Evolutionary conservation across 495 filamentous ascomycete genomes (phyloP).

Genomic region (Neurospora tetrasperma): DNA sequence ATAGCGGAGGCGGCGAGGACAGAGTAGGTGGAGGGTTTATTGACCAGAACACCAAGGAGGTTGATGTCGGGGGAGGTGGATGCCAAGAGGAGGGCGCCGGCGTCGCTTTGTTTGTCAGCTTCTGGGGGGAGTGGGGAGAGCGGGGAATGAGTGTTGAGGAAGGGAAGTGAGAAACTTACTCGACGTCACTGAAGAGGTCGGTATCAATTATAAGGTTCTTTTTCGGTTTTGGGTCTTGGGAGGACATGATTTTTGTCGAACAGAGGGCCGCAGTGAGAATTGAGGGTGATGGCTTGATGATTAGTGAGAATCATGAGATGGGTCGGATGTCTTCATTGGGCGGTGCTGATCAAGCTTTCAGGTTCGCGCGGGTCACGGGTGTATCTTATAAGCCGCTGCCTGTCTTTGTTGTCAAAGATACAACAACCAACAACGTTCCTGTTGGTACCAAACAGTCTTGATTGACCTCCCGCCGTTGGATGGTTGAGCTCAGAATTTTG

Average conservation of each 20-base stretch:
- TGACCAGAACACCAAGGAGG: constrained; percentile 35
- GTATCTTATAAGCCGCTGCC: background rate
- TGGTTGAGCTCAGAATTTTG: background rate
- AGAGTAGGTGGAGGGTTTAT: constrained; percentile 32
- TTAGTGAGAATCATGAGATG: background rate
- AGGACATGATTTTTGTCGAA: background rate
- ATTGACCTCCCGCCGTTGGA: background rate
- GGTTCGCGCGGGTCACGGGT: background rate
- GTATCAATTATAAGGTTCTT: constrained; percentile 32
- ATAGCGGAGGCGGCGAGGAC: constrained; percentile 32
- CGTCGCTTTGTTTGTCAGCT: constrained; percentile 16
- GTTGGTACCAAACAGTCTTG: background rate
- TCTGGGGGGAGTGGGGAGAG: background rate
- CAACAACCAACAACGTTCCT: background rate
- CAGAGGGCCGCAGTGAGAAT: background rate
- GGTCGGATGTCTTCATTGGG: background rate
- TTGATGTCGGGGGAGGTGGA: constrained; percentile 20
- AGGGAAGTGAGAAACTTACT: constrained; percentile 16
- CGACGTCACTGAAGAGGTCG: constrained; percentile 35
- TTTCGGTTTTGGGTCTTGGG: background rate
- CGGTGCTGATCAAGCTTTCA: background rate
- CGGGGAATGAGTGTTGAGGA: no score
- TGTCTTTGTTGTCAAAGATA: background rate
- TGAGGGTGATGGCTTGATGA: background rate
- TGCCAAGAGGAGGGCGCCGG: constrained; percentile 26